These are phyloP conservation scores for Leptographium flavum DNA, from an alignment of 2,329 filamentous ascomycete genomes.

Conservation along the genomic window DNA sequence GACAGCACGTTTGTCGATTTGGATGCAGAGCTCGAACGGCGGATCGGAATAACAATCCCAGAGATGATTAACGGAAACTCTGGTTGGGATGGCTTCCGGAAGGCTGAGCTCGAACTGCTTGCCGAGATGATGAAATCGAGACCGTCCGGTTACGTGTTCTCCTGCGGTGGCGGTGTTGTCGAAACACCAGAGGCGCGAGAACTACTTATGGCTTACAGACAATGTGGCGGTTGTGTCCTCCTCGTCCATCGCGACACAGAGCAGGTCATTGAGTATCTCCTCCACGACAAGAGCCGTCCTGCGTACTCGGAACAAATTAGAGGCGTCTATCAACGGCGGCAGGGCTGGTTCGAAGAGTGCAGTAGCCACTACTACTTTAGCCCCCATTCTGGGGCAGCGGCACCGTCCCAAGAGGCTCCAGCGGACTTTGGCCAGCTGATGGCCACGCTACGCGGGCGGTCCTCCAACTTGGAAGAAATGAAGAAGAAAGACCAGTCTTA, in stretches of 20 bases:
- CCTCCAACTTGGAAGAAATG: constrained; percentile 37
- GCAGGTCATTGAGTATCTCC: constrained; percentile 76
- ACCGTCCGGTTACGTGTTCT: constrained; percentile 66
- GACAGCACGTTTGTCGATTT: constrained; percentile 72
- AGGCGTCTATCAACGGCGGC: constrained; percentile 76
- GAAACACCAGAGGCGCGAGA: constrained; percentile 70
- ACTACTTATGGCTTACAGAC: constrained; percentile 58
- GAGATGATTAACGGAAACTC: constrained; percentile 58
- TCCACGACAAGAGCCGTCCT: constrained; percentile 77
- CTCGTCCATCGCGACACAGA: constrained; percentile 79
- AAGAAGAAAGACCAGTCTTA: constrained; percentile 64
- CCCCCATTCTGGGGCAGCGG: constrained; percentile 38
- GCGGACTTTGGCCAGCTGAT: constrained; percentile 64
- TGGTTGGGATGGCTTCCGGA: constrained; percentile 83
- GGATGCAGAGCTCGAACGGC: constrained; percentile 71
- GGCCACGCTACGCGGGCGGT: constrained; percentile 50
- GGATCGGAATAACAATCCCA: constrained; percentile 62
- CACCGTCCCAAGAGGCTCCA: constrained; percentile 27
- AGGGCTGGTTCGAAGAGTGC: constrained; percentile 81
- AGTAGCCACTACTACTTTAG: constrained; percentile 92
- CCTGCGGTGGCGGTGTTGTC: constrained; percentile 87
- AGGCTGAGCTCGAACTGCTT: constrained; percentile 62
- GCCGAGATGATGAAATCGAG: constrained; percentile 61
- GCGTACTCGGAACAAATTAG: constrained; percentile 90
- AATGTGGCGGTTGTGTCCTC: constrained; percentile 67